Percentiles rank a stretch among this genome's conserved stretches.
These are phyloP conservation scores for Arabidopsis arenosa DNA, from an alignment of 345 rosid genomes.

Conservation along the genomic window DNA sequence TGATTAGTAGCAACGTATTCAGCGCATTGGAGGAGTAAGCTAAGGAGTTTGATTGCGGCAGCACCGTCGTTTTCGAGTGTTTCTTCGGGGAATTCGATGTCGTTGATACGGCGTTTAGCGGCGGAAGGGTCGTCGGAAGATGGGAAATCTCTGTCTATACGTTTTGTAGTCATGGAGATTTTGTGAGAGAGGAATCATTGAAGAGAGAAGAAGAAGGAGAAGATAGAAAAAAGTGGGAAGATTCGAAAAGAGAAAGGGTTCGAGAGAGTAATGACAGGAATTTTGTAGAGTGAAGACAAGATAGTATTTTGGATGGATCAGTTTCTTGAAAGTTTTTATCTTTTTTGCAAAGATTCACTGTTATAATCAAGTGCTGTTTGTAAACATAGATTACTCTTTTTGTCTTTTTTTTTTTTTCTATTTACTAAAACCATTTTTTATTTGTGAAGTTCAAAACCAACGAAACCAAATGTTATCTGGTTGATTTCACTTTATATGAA, in stretches of 20 bases:
- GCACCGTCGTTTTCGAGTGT: constrained; percentile 42
- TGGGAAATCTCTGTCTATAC: constrained; percentile 34
- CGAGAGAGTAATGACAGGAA: constrained; percentile 54
- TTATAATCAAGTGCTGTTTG: background rate
- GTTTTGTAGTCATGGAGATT: constrained; percentile 51
- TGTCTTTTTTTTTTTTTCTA: background rate
- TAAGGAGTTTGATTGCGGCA: constrained; percentile 60
- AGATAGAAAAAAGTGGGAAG: constrained; percentile 32
- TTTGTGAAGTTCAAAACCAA: no score
- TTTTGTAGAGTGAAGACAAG: constrained; percentile 40
- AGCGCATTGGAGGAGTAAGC: constrained; percentile 90
- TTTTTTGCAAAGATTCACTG: constrained; percentile 5
- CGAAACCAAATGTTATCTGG: no score
- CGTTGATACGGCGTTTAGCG: constrained; percentile 50
- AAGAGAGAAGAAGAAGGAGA: constrained; percentile 26
- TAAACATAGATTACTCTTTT: background rate
- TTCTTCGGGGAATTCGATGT: constrained; percentile 35
- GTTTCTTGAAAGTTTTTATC: background rate
- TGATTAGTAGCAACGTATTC: constrained; percentile 84
- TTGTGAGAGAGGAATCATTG: constrained; percentile 27
- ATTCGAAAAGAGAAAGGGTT: constrained; percentile 52
- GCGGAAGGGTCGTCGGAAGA: constrained; percentile 58
- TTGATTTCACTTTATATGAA: no score
- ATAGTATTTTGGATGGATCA: constrained; percentile 26
- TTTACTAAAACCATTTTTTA: no score